phyloP scores from a whole-genome alignment of 768 basidiomycete species.

The Termitomyces sp. region DNA sequence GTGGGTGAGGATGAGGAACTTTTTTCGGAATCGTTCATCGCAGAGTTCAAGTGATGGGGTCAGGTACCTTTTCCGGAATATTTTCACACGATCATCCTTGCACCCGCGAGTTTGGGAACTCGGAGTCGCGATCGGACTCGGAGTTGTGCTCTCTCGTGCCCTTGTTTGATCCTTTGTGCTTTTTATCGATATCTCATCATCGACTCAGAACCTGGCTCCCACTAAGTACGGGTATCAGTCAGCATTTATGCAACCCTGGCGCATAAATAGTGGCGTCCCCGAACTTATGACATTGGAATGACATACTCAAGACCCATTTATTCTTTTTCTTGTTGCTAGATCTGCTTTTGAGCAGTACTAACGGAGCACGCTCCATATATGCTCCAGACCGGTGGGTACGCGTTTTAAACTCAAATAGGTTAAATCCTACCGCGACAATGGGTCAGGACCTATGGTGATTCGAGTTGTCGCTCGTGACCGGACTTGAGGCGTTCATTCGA shows the following conservation, averaged over 20 bases:
- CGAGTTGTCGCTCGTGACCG: not conserved
- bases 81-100: constrained; percentile 12
- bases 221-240: not conserved
- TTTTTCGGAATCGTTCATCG: constrained; percentile 19
- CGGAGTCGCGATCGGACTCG: too few species aligned
- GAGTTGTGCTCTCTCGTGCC: too few species aligned
- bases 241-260: too few species aligned
- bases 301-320: not conserved
- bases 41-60: constrained; percentile 3
- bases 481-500: not conserved
- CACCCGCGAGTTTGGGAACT: too few species aligned
- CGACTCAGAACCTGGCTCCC: too few species aligned
- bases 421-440: not conserved
- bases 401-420: not conserved
- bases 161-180: too few species aligned
- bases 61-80: constrained; percentile 12
- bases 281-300: too few species aligned
- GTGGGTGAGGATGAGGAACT: constrained; percentile 13
- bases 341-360: not conserved
- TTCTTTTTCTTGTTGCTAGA: too few species aligned
- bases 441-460: not conserved
- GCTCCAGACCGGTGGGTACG: not conserved
- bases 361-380: not conserved
- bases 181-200: not conserved
- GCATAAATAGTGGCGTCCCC: too few species aligned